Evolutionary conservation across 768 basidiomycete species (phyloP).

Genomic region (Infundibulicybe gibba): DNA sequence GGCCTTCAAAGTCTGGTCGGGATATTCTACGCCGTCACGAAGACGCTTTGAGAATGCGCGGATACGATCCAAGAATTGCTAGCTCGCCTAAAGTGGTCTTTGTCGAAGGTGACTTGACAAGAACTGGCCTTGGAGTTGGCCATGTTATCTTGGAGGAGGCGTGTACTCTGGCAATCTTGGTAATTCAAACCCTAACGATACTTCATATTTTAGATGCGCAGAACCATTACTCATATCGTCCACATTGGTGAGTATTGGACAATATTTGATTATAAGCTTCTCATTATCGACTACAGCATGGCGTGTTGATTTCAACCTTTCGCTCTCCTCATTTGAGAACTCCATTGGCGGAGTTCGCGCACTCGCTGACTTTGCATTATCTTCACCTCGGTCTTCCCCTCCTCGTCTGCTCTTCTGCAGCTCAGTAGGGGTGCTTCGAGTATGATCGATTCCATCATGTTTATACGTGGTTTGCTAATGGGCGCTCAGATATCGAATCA

Average conservation of each 20-base stretch:
- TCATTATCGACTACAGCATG: constrained; percentile 20
- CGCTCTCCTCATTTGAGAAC: constrained; percentile 24
- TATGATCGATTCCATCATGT: background rate
- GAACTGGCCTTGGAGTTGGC: constrained; percentile 19
- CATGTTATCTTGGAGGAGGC: constrained; percentile 11
- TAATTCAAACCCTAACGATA: background rate
- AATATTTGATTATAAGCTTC: background rate
- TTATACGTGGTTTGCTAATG: too few relatives aligned
- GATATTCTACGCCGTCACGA: constrained; percentile 20
- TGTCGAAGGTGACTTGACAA: constrained; percentile 24
- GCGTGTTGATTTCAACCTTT: constrained; percentile 34
- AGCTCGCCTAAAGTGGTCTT: constrained; percentile 24
- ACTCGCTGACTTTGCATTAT: constrained; percentile 27
- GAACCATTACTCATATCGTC: constrained; percentile 5
- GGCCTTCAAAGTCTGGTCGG: constrained; percentile 9
- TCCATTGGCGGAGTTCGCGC: constrained; percentile 22
- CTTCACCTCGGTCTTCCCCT: constrained; percentile 10
- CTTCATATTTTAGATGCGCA: constrained; percentile 3
- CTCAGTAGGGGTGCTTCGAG: constrained; percentile 25
- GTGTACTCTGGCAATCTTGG: background rate
- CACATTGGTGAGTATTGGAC: constrained; percentile 3
- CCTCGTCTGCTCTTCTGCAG: constrained; percentile 27
- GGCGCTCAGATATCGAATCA: too few relatives aligned
- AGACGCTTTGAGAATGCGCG: constrained; percentile 20
- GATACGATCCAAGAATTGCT: constrained; percentile 22